Evolutionary conservation across 2,329 filamentous ascomycete species (phyloP), one percentile per base, ranked within the genome.

Genomic region (Blastomyces parvus): DNA sequence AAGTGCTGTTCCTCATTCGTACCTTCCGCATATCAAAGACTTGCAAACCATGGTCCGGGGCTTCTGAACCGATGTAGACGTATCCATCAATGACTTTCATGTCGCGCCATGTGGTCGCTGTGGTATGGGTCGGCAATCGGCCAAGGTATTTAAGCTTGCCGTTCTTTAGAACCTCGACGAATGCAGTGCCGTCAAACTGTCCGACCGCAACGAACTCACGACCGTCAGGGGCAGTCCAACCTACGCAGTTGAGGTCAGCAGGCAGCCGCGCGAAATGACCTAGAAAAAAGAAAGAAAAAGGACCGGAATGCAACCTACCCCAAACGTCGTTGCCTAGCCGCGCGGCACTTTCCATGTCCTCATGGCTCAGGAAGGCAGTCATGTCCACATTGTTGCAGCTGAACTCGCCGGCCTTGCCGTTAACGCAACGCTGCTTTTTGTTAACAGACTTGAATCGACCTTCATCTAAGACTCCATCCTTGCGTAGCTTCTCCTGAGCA

Each of bases 21-120:
- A 69, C 66, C 66, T 80, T 85, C 68, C 77, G 80, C 81, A 86
- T 80, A 72, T 87, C 84, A 69, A 87, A 87, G 72, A 86, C 80
- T 72, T 86, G 84, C 57, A 87, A 80, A 42, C 82, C 81, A 71
- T 86, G 84, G 67, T 77, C 71, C 53, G 70, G 67, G 42, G 81
- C 79, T 66, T 81, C 79, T 14, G 73, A 73, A n/a, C 76, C 76
- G 63, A 78, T 76, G 63, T 75, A 68, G 60, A 77, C 74, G 63
- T 77, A 79, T 64, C 74, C 70, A 63, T 77, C 73, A 68, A 77
- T 67, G 64, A 72, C 67, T 62, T 74, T 71, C 60, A 78, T 76
- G 62, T 78, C 76, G 62, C 72, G 72, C 74, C 74, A 74, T 1
- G 70, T 67, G 3, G 70, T 71, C 9, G 68, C 68, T 0, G 68